Evolutionary conservation across 2,329 filamentous ascomycete species (phyloP), one percentile per base, ranked within the genome.

Genomic region (Elsinoe arachidis): DNA sequence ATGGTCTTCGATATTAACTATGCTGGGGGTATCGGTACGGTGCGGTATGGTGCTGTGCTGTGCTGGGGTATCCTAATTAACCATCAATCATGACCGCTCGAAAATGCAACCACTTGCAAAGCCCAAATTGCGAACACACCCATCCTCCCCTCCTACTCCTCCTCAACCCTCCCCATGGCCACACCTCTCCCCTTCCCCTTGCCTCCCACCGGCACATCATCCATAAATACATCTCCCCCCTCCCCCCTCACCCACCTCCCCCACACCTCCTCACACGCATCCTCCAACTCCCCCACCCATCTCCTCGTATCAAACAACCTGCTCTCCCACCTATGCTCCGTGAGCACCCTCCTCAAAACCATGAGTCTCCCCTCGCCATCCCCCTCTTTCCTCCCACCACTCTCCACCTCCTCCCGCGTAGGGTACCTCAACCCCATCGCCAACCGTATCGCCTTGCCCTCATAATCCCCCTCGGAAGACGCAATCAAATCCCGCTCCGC

Each of bases 191-290:
- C 10, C 17, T 35, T 10, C n/a, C 15, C 19, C 49, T 21, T 33
- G 5, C 39, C 17, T 19, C 54, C 54, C 26, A 14, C 47, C 17
- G 59, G 62, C 23, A 69, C 51, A 41, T 65, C 60, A 30, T 69
- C 64, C 68, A 99, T 78, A 78, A 90, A 93, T 63, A 99, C 95
- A 76, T 99, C 93, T 7, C 92, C 91, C n/a, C 88, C 85, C 71
- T 90, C 82, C 11, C 90, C 91, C 39, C 76, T 78, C 38, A 91
- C 90, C 92, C 93, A 99, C 68, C 83, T 81, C 64, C 79, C 79
- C 93, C 93, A 99, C 15, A 91, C 90, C 68, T 87, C 82, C 62
- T 88, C 85, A 70, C 96, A 99, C 11, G 90, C 91, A 60, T 82
- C 79, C 74, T 99, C 93, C 17, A 99, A 74, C 72, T 97, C 91